Percentiles rank a stretch among this genome's conserved stretches.
phyloP scores from a whole-genome alignment of 345 rosid genomes.

The Iberis pinnata region DNA sequence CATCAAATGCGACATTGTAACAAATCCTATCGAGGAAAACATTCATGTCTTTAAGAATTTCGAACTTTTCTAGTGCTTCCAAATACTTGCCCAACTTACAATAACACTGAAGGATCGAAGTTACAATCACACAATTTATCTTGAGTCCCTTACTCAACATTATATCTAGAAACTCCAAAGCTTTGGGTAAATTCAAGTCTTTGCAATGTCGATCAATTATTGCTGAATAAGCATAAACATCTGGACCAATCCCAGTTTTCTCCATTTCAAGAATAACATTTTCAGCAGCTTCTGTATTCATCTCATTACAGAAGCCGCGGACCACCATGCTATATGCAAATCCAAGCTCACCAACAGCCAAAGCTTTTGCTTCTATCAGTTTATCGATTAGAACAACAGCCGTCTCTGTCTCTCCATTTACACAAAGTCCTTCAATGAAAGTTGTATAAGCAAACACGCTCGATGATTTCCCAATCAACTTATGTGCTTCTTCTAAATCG shows the following conservation, averaged over 20 bases:
- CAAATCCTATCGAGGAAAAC: slow-evolving; percentile 52
- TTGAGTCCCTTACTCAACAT: slow-evolving; percentile 50
- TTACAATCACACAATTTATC: slow-evolving; percentile 48
- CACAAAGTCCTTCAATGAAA: slow-evolving; percentile 62
- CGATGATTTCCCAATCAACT: slow-evolving; percentile 34
- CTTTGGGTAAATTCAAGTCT: slow-evolving; percentile 36
- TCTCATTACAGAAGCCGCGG: slow-evolving; percentile 53
- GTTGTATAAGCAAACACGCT: slow-evolving; percentile 43
- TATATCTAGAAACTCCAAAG: slow-evolving; percentile 35
- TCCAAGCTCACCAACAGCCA: slow-evolving; percentile 25
- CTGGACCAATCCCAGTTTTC: slow-evolving; percentile 40
- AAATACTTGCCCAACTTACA: slow-evolving; percentile 34
- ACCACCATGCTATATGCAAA: slow-evolving; percentile 42
- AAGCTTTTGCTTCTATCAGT: slow-evolving; percentile 24
- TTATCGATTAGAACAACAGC: slow-evolving; percentile 38
- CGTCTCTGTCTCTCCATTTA: slow-evolving; percentile 30
- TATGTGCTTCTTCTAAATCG: slow-evolving; percentile 36
- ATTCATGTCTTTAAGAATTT: slow-evolving; percentile 32
- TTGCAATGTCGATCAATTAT: slow-evolving; percentile 49
- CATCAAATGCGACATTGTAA: slow-evolving; percentile 44
- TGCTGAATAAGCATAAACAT: slow-evolving; percentile 35
- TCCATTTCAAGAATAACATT: slow-evolving; percentile 40
- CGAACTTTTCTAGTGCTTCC: slow-evolving; percentile 37
- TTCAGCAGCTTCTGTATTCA: slow-evolving; percentile 52
- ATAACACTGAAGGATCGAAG: slow-evolving; percentile 50